Conservation (phyloP, 1,284 basidiomycete genomes). For the Vanrija pseudolonga region DNA sequence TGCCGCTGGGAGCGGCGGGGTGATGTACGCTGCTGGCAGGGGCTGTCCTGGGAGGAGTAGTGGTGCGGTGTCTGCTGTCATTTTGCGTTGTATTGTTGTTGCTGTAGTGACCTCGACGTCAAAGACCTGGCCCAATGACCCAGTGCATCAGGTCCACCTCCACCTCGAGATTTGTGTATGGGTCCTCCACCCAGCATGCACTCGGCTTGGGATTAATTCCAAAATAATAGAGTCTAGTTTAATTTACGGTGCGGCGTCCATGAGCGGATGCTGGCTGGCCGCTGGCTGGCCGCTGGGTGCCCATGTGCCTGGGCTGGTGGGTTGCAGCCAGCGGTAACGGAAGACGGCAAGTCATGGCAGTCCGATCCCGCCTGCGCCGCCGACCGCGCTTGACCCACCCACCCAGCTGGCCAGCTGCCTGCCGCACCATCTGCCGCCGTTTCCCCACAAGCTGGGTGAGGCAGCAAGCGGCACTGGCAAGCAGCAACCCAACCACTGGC, state of each 20-base stretch:
- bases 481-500: too few species aligned
- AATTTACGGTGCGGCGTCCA: too few species aligned
- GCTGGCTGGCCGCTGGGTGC: too few species aligned
- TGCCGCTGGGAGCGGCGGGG: constrained; percentile 56
- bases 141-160: constrained; percentile 1
- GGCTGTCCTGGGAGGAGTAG: constrained; percentile 77
- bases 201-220: background rate
- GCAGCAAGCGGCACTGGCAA: too few species aligned
- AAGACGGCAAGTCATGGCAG: too few species aligned
- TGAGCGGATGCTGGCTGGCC: background rate
- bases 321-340: background rate
- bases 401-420: background rate
- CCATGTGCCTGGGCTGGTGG: too few species aligned
- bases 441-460: background rate
- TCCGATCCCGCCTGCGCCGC: background rate
- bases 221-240: background rate
- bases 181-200: background rate
- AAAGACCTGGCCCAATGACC: too few species aligned
- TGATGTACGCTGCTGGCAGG: constrained; percentile 58
- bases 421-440: background rate
- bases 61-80: constrained; percentile 13
- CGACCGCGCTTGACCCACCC: background rate
- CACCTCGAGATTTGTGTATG: background rate
- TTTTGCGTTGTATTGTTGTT: constrained; percentile 1
- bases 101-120: background rate